Conservation (phyloP, 2,329 filamentous ascomycete species). For the Ceratocystis ficicola region DNA sequence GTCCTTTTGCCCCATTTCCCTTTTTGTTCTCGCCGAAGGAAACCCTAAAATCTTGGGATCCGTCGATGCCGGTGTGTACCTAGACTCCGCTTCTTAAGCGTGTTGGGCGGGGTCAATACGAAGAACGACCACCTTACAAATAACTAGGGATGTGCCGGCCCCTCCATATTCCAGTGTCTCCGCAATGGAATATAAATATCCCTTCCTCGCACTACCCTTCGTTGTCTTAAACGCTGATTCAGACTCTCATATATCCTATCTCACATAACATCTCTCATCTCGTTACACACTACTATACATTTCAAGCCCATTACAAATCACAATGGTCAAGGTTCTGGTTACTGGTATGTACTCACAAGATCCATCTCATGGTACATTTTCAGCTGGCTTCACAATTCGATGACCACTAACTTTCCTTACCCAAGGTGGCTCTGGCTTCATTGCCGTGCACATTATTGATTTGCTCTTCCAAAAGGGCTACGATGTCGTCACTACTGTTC, state of each 20-base stretch:
- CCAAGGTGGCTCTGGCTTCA: conserved; percentile 41
- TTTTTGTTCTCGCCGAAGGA: too few species aligned
- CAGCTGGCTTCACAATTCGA: background rate
- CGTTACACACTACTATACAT: background rate
- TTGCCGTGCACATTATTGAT: conserved; percentile 44
- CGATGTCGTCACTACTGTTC: conserved; percentile 44
- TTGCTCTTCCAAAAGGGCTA: conserved; percentile 41
- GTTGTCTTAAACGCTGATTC: too few species aligned
- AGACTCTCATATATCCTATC: too few species aligned
- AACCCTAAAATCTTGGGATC: too few species aligned
- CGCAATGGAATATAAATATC: background rate
- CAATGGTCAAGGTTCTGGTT: conserved; percentile 38
- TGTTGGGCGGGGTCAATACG: too few species aligned
- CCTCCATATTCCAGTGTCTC: background rate
- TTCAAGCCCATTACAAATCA: conserved; percentile 18
- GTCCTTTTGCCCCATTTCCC: too few species aligned
- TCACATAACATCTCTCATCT: background rate
- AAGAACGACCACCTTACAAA: background rate
- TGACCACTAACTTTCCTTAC: background rate
- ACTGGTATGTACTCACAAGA: conserved; percentile 30
- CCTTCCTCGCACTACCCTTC: too few species aligned
- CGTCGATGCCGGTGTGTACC: too few species aligned
- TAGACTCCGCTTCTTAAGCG: too few species aligned
- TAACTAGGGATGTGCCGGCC: background rate
- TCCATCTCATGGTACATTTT: background rate